Conservation (phyloP, 1,284 basidiomycete species). For the Rhodofomes roseus region DNA sequence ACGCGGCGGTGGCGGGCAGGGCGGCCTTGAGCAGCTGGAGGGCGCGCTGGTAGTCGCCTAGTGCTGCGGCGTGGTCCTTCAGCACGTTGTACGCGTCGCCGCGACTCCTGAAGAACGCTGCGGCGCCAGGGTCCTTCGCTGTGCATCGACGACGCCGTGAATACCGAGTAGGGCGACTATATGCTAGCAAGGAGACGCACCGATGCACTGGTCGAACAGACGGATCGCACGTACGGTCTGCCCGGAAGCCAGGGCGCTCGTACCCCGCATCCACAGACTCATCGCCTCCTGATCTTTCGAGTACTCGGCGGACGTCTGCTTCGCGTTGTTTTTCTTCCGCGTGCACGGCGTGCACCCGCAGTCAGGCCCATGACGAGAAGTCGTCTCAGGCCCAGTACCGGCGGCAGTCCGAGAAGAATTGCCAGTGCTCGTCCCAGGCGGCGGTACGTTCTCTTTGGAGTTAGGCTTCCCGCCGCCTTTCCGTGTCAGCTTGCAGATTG, state of each 20-base stretch:
- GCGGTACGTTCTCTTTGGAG: not conserved
- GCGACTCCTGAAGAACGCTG: conserved; percentile 6
- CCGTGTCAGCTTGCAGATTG: not conserved
- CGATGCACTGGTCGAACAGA: conserved; percentile 4
- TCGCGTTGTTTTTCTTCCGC: not conserved
- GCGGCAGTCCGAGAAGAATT: not conserved
- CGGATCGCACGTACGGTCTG: not conserved
- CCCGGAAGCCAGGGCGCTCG: not conserved
- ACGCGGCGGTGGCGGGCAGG: not conserved
- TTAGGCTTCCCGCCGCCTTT: not conserved
- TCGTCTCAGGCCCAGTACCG: not conserved
- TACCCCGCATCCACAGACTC: not conserved
- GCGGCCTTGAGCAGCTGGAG: not conserved
- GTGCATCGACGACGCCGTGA: not conserved
- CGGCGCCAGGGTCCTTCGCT: conserved; percentile 1
- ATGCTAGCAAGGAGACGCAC: conserved; percentile 1
- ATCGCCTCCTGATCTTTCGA: not conserved
- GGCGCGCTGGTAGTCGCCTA: conserved; percentile 14
- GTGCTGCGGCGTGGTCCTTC: conserved; percentile 6
- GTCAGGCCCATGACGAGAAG: not conserved
- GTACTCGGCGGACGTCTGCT: not conserved
- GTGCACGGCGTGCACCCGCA: not conserved
- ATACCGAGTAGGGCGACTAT: not conserved
- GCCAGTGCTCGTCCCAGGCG: not conserved
- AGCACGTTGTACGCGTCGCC: conserved; percentile 7